Conservation (phyloP, 768 basidiomycete species). For the Boletellus sp. region DNA sequence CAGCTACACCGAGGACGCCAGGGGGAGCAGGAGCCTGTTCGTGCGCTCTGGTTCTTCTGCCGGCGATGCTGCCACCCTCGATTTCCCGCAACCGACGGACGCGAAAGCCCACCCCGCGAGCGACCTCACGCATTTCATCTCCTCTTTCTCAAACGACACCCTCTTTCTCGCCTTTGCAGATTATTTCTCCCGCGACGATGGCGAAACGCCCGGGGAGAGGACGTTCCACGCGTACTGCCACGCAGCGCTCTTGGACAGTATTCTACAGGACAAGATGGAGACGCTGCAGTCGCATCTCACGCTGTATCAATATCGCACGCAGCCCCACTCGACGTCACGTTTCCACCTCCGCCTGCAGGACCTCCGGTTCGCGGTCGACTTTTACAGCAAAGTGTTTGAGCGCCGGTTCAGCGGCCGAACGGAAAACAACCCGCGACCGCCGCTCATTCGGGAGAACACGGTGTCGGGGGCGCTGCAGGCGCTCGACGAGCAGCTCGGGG, state of each 20-base stretch:
- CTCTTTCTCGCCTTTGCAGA: slow-evolving; percentile 80
- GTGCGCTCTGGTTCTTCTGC: slow-evolving; percentile 82
- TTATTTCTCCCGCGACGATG: slow-evolving; percentile 62
- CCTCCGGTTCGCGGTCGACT: slow-evolving; percentile 69
- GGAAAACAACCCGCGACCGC: slow-evolving; percentile 61
- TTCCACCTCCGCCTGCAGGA: slow-evolving; percentile 72
- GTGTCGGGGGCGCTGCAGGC: slow-evolving; percentile 62
- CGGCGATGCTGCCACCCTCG: slow-evolving; percentile 80
- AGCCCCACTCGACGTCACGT: slow-evolving; percentile 53
- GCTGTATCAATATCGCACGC: slow-evolving; percentile 63
- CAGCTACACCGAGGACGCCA: slow-evolving; percentile 90
- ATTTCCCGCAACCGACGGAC: slow-evolving; percentile 74
- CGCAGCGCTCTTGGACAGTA: slow-evolving; percentile 77
- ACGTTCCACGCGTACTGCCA: slow-evolving; percentile 71
- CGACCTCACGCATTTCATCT: slow-evolving; percentile 81
- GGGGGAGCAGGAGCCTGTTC: slow-evolving; percentile 88
- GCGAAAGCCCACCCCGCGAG: slow-evolving; percentile 63
- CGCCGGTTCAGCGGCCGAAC: slow-evolving; percentile 68
- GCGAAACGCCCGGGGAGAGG: slow-evolving; percentile 54
- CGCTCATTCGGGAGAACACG: slow-evolving; percentile 70
- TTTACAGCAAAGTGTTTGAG: slow-evolving; percentile 73
- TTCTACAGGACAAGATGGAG: slow-evolving; percentile 85
- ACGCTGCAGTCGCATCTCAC: slow-evolving; percentile 73
- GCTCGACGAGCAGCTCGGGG: slow-evolving; percentile 55
- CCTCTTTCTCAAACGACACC: slow-evolving; percentile 80